Conservation (phyloP, 1,284 basidiomycete species). For the Phlebopus sp. region DNA sequence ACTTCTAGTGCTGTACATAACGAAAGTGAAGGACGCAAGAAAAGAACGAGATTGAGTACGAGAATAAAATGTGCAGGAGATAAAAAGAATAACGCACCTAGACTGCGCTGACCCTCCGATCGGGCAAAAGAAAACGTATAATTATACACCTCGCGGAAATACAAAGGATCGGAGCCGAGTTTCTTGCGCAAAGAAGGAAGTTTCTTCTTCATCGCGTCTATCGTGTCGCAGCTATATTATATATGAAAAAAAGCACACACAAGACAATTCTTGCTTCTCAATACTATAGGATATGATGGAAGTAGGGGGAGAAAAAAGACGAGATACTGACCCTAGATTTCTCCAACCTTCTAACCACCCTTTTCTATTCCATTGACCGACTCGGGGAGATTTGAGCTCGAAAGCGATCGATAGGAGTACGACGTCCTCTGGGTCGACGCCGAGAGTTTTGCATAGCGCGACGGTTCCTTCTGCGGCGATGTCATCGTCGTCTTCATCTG, state of each 20-base stretch:
- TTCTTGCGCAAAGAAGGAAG: conserved; percentile 60
- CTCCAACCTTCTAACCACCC: conserved; percentile 86
- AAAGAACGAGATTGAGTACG: not conserved
- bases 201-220: conserved; percentile 62
- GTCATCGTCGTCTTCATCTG: conserved; percentile 56
- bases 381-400: conserved; percentile 68
- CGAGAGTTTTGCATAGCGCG: conserved; percentile 65
- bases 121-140: conserved; percentile 88
- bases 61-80: not conserved
- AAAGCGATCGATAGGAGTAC: conserved; percentile 75
- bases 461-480: conserved; percentile 77
- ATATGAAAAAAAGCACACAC: too few relatives aligned
- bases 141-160: conserved; percentile 87
- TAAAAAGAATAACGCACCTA: conserved; percentile 43
- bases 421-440: conserved; percentile 71
- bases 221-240: conserved; percentile 62
- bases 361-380: conserved; percentile 75
- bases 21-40: too few relatives aligned
- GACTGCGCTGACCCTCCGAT: conserved; percentile 70
- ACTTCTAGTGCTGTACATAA: conserved; percentile 56
- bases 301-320: not conserved
- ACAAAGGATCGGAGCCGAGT: conserved; percentile 65
- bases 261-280: too few relatives aligned
- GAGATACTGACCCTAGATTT: conserved; percentile 49
- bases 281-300: too few relatives aligned